Evolutionary conservation across 176 grass and related monocot genomes (phyloP), one percentile per base, ranked within the genome.

Genomic region (Phoenix dactylifera): DNA sequence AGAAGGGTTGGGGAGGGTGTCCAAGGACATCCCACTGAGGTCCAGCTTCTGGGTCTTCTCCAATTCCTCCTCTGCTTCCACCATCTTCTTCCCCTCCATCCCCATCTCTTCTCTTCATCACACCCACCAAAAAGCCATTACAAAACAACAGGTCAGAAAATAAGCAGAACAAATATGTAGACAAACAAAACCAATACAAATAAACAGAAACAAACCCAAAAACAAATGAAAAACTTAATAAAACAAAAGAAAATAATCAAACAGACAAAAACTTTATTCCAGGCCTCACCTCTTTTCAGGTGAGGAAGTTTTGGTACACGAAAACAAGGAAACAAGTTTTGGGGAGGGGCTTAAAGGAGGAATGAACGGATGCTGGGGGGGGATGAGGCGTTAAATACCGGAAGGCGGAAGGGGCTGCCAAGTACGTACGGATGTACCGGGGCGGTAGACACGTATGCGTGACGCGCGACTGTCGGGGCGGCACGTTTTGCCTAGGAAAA

Each of bases 351-450:
- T 52, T 5, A 52, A 18, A 12, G 2, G n/a, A 3, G n/a, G 12
- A 50, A 5, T 10, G 7, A n/a, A 20, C 0, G 18, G 5, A 16
- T 5, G 50, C 4, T 3, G 16, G 25, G 6, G 23, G 23, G 2
- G 17, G 12, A 23, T 3, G 20, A 25, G 44, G 10, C 15, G 17
- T 15, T 44, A 44, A 44, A 49, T 19, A 22, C 7, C 18, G 4
- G 12, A 9, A 4, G 9, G 14, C 1, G 24, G 15, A 0, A 17
- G 23, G 6, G 16, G 12, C 0, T 23, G 6, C 3, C 22, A 54
- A 15, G 64, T 30, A 53, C 64, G 64, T 66, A 66, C 64, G 64
- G 64, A 66, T 9, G 64, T 66, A 66, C 64, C 50, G 23, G 30
- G 49, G 16, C 0, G 16, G 9, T 2, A 2, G 23, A 52, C 50